Conservation (phyloP, 1,139 yeast species). For the Geotrichum cucujoidarum region DNA sequence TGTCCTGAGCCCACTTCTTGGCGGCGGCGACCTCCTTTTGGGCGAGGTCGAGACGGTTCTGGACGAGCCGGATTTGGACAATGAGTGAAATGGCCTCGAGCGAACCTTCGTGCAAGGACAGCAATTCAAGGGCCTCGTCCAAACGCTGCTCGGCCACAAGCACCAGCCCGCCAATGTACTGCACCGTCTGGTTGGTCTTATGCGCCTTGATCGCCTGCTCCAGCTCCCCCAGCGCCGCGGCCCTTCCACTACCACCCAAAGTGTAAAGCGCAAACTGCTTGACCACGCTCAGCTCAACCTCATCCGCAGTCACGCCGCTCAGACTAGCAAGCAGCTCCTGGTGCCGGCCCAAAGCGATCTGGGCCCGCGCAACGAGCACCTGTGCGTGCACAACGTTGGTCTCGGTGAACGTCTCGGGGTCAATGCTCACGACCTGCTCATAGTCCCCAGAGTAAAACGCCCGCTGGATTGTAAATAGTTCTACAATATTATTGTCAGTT, state of each 20-base stretch:
- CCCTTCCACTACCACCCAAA: constrained; percentile 16
- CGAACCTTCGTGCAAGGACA: constrained; percentile 33
- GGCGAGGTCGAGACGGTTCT: constrained; percentile 36
- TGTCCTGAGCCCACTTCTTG: constrained; percentile 56
- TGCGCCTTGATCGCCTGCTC: constrained; percentile 22
- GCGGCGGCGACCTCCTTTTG: constrained; percentile 34
- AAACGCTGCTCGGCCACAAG: constrained; percentile 31
- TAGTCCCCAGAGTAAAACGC: constrained; percentile 42
- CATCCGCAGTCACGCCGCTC: constrained; percentile 17
- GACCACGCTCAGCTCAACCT: constrained; percentile 26
- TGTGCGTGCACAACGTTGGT: constrained; percentile 31
- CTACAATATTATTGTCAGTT: constrained; percentile 20
- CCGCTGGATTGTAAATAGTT: constrained; percentile 37
- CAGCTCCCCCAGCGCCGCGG: constrained; percentile 19
- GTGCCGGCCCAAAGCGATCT: constrained; percentile 35
- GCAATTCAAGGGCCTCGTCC: constrained; percentile 36
- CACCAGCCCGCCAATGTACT: constrained; percentile 36
- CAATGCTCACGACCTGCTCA: constrained; percentile 32
- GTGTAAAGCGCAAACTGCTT: constrained; percentile 28
- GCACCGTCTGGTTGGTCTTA: constrained; percentile 30
- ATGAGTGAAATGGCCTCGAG: constrained; percentile 38
- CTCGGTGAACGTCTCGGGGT: constrained; percentile 27
- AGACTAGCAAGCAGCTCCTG: constrained; percentile 31
- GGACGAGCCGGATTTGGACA: constrained; percentile 37
- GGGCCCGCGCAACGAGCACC: constrained; percentile 36